These are phyloP conservation scores for Acacia crassicarpa DNA, from an alignment of 306 rosid species.

Conservation along the genomic window DNA sequence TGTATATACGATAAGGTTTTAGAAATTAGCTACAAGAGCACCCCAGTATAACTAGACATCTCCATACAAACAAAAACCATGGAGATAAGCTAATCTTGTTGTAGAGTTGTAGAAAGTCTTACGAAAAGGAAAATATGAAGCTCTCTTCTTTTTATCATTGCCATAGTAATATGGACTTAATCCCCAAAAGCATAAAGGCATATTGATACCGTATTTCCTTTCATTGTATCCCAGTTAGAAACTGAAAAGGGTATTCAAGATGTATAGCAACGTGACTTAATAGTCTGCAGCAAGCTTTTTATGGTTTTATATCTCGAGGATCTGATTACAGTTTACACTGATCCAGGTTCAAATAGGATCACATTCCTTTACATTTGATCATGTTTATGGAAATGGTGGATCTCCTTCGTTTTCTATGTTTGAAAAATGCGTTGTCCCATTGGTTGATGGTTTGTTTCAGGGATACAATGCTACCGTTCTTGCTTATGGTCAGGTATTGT, in stretches of 20 bases:
- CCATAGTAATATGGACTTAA: slow-evolving; percentile 1
- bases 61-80: not conserved
- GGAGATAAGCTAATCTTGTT: not conserved
- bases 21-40: slow-evolving; percentile 1
- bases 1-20: slow-evolving; percentile 2
- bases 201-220: slow-evolving; percentile 10
- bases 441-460: slow-evolving; percentile 78
- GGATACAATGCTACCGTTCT: slow-evolving; percentile 89
- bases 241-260: not conserved
- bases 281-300: slow-evolving; percentile 28
- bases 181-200: not conserved
- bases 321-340: slow-evolving; percentile 35
- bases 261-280: not conserved
- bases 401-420: slow-evolving; percentile 67
- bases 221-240: slow-evolving; percentile 5
- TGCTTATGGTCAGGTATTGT: slow-evolving; percentile 86
- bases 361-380: slow-evolving; percentile 83
- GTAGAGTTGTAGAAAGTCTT: not conserved
- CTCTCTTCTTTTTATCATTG: slow-evolving; percentile 7
- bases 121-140: not conserved
- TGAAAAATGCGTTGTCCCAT: slow-evolving; percentile 74
- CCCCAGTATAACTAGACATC: slow-evolving; percentile 1
- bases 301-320: slow-evolving; percentile 17
- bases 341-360: slow-evolving; percentile 74
- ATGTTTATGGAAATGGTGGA: slow-evolving; percentile 68